These are phyloP conservation scores for Saposhnikovia divaricata DNA, from an alignment of 129 eudicot species.

Conservation along the genomic window DNA sequence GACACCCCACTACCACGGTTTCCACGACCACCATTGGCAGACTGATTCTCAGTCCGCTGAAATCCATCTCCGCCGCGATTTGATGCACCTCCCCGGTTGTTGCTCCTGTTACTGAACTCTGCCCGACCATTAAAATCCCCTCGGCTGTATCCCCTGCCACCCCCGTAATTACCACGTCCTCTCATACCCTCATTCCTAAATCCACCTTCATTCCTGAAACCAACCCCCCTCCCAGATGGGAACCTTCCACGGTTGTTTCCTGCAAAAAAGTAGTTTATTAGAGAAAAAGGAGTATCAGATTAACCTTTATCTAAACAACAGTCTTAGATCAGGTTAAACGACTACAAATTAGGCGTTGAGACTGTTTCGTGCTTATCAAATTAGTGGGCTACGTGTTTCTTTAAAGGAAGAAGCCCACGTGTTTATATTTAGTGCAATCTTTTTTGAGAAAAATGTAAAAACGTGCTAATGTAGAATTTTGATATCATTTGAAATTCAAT, in stretches of 20 bases:
- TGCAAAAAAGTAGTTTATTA: not conserved
- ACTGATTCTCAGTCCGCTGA: slow-evolving; percentile 40
- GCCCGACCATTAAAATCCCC: slow-evolving; percentile 49
- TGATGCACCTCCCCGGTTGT: slow-evolving; percentile 26
- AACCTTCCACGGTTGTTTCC: slow-evolving; percentile 4
- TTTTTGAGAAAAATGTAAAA: too few relatives aligned
- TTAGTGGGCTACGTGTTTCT: too few relatives aligned
- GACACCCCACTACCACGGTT: slow-evolving; percentile 41
- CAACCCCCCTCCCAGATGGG: not conserved
- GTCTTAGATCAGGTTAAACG: too few relatives aligned
- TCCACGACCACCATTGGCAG: slow-evolving; percentile 33
- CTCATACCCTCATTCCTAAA: slow-evolving; percentile 59
- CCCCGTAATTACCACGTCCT: slow-evolving; percentile 70
- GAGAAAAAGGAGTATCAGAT: too few relatives aligned
- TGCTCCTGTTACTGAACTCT: slow-evolving; percentile 46
- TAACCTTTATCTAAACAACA: too few relatives aligned
- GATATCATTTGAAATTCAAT: too few relatives aligned
- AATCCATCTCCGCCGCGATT: slow-evolving; percentile 54
- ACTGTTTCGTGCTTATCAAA: too few relatives aligned
- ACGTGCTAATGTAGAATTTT: too few relatives aligned
- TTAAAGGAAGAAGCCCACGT: too few relatives aligned
- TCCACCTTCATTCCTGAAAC: slow-evolving; percentile 15
- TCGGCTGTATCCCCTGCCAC: slow-evolving; percentile 54
- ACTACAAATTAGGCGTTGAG: too few relatives aligned
- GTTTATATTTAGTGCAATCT: too few relatives aligned